Percentiles rank a stretch among this genome's conserved stretches.
Evolutionary conservation across 805 yeast species (phyloP).

Genomic region (Candida xyloterini): DNA sequence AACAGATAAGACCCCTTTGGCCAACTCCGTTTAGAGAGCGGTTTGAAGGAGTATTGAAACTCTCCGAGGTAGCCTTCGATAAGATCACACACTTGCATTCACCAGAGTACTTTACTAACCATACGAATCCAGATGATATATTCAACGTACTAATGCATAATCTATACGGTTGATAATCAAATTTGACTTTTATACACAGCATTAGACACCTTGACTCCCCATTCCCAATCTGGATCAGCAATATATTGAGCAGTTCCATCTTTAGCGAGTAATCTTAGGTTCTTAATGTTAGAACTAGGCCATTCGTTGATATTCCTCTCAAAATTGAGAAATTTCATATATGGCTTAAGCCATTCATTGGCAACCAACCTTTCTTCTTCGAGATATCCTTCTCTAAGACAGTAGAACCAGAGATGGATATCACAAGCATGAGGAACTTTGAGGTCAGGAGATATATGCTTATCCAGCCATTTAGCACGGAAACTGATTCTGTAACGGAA

Average conservation of each 20-base stretch:
- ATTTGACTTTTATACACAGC: conserved; percentile 24
- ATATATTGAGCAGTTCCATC: conserved; percentile 30
- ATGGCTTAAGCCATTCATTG: conserved; percentile 31
- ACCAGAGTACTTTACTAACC: background rate
- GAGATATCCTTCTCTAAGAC: conserved; percentile 26
- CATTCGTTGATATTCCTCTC: conserved; percentile 28
- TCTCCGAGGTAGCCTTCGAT: background rate
- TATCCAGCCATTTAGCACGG: conserved; percentile 22
- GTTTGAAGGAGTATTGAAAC: conserved; percentile 17
- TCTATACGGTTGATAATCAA: background rate
- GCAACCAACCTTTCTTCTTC: conserved; percentile 27
- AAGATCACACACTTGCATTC: background rate
- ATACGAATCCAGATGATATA: background rate
- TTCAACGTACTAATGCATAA: background rate
- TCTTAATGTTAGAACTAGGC: conserved; percentile 27
- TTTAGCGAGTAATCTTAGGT: conserved; percentile 29
- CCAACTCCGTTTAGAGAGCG: conserved; percentile 15
- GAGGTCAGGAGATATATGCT: conserved; percentile 18
- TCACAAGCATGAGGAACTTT: conserved; percentile 40
- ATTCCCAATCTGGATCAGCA: conserved; percentile 36
- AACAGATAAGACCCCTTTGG: conserved; percentile 15
- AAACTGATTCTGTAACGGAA: conserved; percentile 32
- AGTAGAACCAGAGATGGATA: conserved; percentile 35
- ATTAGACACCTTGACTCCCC: conserved; percentile 36
- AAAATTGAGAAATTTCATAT: conserved; percentile 30